phyloP scores from a whole-genome alignment of 371 early-diverging fungal species.

The Syncephalastrum racemosum region DNA sequence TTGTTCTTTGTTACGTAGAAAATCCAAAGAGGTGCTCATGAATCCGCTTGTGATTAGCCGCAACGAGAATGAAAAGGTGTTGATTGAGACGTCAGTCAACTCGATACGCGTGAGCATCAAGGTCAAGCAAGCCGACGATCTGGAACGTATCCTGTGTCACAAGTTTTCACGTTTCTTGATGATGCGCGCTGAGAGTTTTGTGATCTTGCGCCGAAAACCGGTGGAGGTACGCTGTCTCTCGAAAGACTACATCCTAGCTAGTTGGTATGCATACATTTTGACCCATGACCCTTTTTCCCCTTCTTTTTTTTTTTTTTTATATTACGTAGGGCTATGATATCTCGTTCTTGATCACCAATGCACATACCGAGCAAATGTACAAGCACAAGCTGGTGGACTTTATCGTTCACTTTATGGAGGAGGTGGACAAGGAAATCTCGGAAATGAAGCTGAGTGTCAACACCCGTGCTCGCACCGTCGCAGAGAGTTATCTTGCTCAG shows the following conservation, averaged over 20 bases:
- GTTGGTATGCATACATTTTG: background rate
- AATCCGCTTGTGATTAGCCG: constrained; percentile 90
- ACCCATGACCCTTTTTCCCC: background rate
- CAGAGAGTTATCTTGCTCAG: constrained; percentile 75
- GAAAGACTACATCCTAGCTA: constrained; percentile 7
- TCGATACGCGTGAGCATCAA: constrained; percentile 92
- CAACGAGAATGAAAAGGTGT: constrained; percentile 93
- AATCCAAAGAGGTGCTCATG: constrained; percentile 81
- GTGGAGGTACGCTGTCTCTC: constrained; percentile 67
- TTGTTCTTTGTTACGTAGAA: constrained; percentile 35
- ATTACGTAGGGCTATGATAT: constrained; percentile 87
- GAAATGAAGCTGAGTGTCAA: constrained; percentile 97
- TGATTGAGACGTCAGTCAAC: constrained; percentile 94
- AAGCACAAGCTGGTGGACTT: constrained; percentile 98
- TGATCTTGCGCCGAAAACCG: constrained; percentile 91
- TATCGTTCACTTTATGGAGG: constrained; percentile 98
- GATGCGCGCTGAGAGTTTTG: constrained; percentile 95
- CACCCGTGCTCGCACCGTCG: constrained; percentile 93
- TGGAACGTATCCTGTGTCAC: constrained; percentile 93
- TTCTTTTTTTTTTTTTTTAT: background rate
- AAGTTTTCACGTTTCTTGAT: constrained; percentile 96
- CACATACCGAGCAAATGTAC: constrained; percentile 95
- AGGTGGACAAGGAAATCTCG: constrained; percentile 97
- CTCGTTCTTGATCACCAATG: constrained; percentile 92
- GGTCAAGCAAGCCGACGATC: constrained; percentile 98